Evolutionary conservation across 1,139 yeast species (phyloP).

Genomic region (Zygosaccharomyces sapae): DNA sequence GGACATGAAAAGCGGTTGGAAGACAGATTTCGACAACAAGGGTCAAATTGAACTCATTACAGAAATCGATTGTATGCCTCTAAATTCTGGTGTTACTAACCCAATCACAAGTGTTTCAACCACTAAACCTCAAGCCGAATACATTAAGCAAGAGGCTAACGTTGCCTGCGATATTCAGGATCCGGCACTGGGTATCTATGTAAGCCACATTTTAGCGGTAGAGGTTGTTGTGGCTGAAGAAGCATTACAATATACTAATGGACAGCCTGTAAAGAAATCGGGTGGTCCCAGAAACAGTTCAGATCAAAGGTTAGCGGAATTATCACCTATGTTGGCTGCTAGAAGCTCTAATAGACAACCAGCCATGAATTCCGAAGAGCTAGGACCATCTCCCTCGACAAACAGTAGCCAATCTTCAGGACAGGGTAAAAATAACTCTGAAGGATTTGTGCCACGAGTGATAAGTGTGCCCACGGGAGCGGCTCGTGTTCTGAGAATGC

Average conservation of each 20-base stretch:
- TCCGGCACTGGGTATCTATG: conserved; percentile 71
- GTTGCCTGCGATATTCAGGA: conserved; percentile 80
- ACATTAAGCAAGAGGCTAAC: conserved; percentile 42
- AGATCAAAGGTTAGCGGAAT: conserved; percentile 41
- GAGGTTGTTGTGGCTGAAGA: conserved; percentile 96
- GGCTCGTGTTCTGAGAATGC: conserved; percentile 92
- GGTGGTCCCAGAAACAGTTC: conserved; percentile 18
- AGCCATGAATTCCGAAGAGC: conserved; percentile 16
- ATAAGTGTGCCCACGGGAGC: conserved; percentile 89
- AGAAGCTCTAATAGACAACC: conserved; percentile 26
- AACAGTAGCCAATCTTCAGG: conserved; percentile 11
- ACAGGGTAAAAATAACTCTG: conserved; percentile 9
- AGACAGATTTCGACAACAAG: conserved; percentile 74
- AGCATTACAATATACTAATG: conserved; percentile 43
- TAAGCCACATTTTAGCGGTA: conserved; percentile 68
- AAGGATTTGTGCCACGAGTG: conserved; percentile 16
- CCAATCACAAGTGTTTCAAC: conserved; percentile 37
- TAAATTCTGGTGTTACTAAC: conserved; percentile 53
- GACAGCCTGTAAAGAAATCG: conserved; percentile 28
- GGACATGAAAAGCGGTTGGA: conserved; percentile 88
- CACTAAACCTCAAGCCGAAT: conserved; percentile 27
- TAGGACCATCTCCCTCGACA: conserved; percentile 19
- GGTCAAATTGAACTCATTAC: conserved; percentile 78
- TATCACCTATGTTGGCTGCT: conserved; percentile 43
- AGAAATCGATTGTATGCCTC: conserved; percentile 53